Percentiles rank a stretch among this genome's conserved stretches.
Conservation (phyloP, 2,329 filamentous ascomycete genomes). For the Neofusicoccum kwambonambiense region DNA sequence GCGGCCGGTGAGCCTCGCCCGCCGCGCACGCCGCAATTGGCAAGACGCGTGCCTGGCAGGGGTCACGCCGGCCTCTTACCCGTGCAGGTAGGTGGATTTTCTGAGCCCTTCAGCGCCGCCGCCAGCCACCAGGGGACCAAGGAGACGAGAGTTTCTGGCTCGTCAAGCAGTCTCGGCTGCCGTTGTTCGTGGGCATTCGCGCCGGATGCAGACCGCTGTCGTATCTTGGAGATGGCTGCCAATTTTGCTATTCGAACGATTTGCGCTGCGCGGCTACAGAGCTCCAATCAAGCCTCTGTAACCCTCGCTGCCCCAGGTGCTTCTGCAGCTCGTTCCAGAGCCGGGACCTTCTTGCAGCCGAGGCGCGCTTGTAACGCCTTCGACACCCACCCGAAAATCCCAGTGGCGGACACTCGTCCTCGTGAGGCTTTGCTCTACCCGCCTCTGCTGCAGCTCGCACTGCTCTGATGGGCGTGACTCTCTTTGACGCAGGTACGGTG, state of each 20-base stretch:
- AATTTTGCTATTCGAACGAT: not conserved
- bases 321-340: not conserved
- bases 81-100: slow-evolving; percentile 5
- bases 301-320: slow-evolving; percentile 6
- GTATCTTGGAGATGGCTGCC: not conserved
- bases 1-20: slow-evolving; percentile 4
- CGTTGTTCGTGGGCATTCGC: not conserved
- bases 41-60: slow-evolving; percentile 11
- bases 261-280: not conserved
- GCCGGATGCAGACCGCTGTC: not conserved
- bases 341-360: not conserved
- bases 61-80: not conserved
- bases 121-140: not conserved
- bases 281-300: not conserved
- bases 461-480: not conserved
- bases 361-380: slow-evolving; percentile 10
- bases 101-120: not conserved
- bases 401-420: not conserved
- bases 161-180: not conserved
- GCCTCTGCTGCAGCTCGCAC: not conserved
- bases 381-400: not conserved
- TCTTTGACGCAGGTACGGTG: slow-evolving; percentile 1
- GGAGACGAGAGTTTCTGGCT: not conserved
- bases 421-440: not conserved
- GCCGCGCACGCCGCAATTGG: slow-evolving; percentile 2